Conservation (phyloP, 306 rosid genomes). For the Sechiopsis laciniata region DNA sequence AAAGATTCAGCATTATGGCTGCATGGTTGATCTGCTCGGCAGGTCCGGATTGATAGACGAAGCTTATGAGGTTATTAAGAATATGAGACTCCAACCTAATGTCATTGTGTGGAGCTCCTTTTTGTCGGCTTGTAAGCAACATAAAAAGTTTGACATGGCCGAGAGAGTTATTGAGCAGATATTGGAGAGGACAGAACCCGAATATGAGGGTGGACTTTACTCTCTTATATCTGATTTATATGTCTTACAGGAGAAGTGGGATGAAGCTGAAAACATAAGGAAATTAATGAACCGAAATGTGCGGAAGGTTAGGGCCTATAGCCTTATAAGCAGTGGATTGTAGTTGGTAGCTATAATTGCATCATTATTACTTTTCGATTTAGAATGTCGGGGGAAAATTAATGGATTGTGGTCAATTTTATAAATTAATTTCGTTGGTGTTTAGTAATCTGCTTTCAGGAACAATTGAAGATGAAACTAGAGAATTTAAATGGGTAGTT, state of each 20-base stretch:
- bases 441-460: not conserved
- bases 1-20: slow-evolving; percentile 53
- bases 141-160: slow-evolving; percentile 47
- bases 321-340: slow-evolving; percentile 32
- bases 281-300: slow-evolving; percentile 35
- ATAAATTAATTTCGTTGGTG: not conserved
- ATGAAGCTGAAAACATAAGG: slow-evolving; percentile 51
- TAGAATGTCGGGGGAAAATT: not conserved
- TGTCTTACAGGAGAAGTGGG: slow-evolving; percentile 51
- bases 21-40: slow-evolving; percentile 54
- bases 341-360: not conserved
- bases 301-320: slow-evolving; percentile 39
- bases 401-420: slow-evolving; percentile 5
- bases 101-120: slow-evolving; percentile 42
- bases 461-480: not conserved
- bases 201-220: slow-evolving; percentile 43
- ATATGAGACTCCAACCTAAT: slow-evolving; percentile 47
- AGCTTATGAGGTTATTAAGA: slow-evolving; percentile 42
- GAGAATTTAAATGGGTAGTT: not conserved
- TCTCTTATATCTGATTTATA: slow-evolving; percentile 45
- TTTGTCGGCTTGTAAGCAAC: slow-evolving; percentile 56
- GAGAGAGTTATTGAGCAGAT: slow-evolving; percentile 45
- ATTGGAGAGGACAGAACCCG: slow-evolving; percentile 35
- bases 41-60: slow-evolving; percentile 53
- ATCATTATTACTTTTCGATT: too few relatives aligned